Evolutionary conservation across 805 yeast genomes (phyloP).

Genomic region (Scheffersomyces spartinae): DNA sequence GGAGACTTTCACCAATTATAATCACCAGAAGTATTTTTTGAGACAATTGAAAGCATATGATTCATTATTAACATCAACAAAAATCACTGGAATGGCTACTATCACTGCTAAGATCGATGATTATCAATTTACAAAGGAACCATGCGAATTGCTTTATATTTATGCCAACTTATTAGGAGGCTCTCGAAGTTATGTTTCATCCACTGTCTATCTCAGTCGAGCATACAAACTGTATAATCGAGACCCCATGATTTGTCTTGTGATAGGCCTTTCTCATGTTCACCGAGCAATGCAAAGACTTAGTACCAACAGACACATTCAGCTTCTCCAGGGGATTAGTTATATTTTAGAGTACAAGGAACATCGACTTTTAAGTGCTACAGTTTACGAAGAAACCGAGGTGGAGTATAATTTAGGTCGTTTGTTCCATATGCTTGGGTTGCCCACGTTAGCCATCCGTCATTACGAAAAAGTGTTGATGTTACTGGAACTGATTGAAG

Average conservation of each 20-base stretch:
- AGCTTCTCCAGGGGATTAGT: constrained; percentile 77
- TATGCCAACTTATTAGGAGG: constrained; percentile 75
- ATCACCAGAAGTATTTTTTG: constrained; percentile 81
- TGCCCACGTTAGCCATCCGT: constrained; percentile 58
- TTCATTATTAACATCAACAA: constrained; percentile 41
- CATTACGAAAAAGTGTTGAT: constrained; percentile 62
- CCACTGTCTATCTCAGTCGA: constrained; percentile 65
- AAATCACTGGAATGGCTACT: constrained; percentile 71
- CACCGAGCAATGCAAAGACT: constrained; percentile 90
- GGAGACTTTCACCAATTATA: constrained; percentile 58
- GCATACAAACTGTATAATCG: constrained; percentile 54
- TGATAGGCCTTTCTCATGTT: constrained; percentile 69
- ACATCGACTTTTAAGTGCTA: constrained; percentile 28
- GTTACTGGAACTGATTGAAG: constrained; percentile 29
- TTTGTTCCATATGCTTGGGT: constrained; percentile 72
- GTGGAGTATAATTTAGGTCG: constrained; percentile 76
- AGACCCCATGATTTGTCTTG: constrained; percentile 71
- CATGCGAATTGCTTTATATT: constrained; percentile 62
- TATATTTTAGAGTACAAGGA: constrained; percentile 63
- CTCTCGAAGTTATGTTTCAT: constrained; percentile 73
- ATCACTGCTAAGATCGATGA: constrained; percentile 43
- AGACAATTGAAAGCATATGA: constrained; percentile 89
- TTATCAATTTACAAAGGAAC: constrained; percentile 24
- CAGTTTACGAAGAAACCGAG: constrained; percentile 54
- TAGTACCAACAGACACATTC: constrained; percentile 76